Evolutionary conservation across 352 stramenopile species (phyloP), one percentile per base, ranked within the genome.

Genomic region (Stephanocyclus meneghinianus): DNA sequence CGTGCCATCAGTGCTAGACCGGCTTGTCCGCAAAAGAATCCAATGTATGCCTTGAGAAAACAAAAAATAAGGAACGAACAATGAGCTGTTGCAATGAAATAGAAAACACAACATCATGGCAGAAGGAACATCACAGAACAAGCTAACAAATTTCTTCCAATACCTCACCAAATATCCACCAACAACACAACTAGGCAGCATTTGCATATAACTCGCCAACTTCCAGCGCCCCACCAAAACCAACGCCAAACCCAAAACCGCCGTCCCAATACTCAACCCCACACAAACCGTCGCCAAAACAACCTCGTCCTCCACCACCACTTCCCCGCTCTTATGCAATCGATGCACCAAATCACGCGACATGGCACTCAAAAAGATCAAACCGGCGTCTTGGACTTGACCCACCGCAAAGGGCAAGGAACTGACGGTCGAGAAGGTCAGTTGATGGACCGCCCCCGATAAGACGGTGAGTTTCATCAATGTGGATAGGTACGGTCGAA

Each of bases 341-440:
- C 81, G 83, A 10, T 51, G 26, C 15, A 90, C 87, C 35, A 93
- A 84, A 63, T 87, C 63, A 16, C 42, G 93, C 0, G 97, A 95
- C 67, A 99, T 99, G 59, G 91, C 90, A 56, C 88, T 95, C 18
- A 99, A 87, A 86, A 99, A 99, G 78, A 99, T 99, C 1, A 99
- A 91, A 0, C 97, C 97, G 3, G 97, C 96, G 81, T 99, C 96
- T 84, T 99, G 97, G 0, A 99, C 97, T 77, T 98, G 96, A 13
- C 97, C 97, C 42, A 99, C 97, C 8, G 97, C 96, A 86, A 99
- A 99, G 0, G 95, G 94, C 44, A 99, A 82, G 40, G 94, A 95
- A 60, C 92, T 98, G 61, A 98, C 90, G 9, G 93, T 63, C 1
- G 92, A 95, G 88, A 98, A 98, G 51, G 92, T 92, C 6, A 98